Evolutionary conservation across 73 alveolate species (phyloP).

Genomic region (Blepharisma japonicum): DNA sequence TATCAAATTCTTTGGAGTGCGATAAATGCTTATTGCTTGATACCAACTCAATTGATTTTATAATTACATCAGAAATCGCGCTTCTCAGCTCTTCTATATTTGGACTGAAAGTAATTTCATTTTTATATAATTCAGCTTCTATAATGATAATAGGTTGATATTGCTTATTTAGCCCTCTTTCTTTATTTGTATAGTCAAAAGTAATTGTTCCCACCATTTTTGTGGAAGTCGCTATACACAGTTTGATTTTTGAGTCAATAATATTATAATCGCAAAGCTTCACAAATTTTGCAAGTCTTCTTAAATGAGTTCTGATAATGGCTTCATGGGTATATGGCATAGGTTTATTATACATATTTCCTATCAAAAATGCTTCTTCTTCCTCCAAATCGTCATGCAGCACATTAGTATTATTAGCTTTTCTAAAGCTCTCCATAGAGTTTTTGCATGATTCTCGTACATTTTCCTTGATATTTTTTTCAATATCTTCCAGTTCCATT

Average conservation of each 20-base stretch:
- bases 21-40: conserved; percentile 53
- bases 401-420: conserved; percentile 65
- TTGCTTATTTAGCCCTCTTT: conserved; percentile 34
- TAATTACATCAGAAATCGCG: conserved; percentile 52
- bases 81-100: conserved; percentile 45
- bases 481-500: conserved; percentile 49
- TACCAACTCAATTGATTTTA: conserved; percentile 50
- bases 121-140: conserved; percentile 23
- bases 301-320: conserved; percentile 90
- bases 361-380: conserved; percentile 79
- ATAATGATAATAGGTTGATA: conserved; percentile 54
- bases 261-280: conserved; percentile 85
- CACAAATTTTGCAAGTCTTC: conserved; percentile 84
- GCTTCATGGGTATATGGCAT: conserved; percentile 98
- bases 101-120: conserved; percentile 44
- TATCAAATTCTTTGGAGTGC: conserved; percentile 54
- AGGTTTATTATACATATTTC: conserved; percentile 78
- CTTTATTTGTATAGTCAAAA: conserved; percentile 40
- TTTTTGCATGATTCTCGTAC: conserved; percentile 67
- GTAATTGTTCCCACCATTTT: conserved; percentile 38
- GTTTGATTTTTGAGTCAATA: conserved; percentile 82
- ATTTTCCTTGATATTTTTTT: conserved; percentile 54
- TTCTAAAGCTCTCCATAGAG: conserved; percentile 69
- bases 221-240: conserved; percentile 30
- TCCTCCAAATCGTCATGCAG: conserved; percentile 59